Percentiles rank a stretch among this genome's conserved stretches.
phyloP scores from a whole-genome alignment of 495 filamentous ascomycete species.

The Penicillium chermesinum region DNA sequence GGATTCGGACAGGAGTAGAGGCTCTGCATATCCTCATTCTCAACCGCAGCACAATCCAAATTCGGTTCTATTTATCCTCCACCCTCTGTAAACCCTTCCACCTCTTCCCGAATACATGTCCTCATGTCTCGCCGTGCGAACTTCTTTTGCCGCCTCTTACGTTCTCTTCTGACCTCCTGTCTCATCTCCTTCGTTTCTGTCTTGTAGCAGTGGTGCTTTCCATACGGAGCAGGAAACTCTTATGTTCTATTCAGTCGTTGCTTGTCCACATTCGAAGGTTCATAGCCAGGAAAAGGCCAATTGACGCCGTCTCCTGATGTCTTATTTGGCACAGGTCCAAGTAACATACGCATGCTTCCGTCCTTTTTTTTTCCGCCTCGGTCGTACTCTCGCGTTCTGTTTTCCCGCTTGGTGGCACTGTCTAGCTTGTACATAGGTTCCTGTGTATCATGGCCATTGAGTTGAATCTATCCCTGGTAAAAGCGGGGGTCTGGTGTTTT shows the following conservation, averaged over 20 bases:
- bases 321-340: background rate
- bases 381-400: background rate
- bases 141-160: constrained; percentile 1
- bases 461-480: constrained; percentile 3
- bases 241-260: constrained; percentile 8
- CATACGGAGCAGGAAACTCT: constrained; percentile 2
- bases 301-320: too few relatives aligned
- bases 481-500: background rate
- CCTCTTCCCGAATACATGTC: background rate
- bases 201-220: background rate
- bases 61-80: background rate
- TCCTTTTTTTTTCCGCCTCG: background rate
- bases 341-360: background rate
- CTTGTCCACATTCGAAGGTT: constrained; percentile 4
- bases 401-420: constrained; percentile 3
- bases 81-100: constrained; percentile 5
- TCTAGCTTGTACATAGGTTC: constrained; percentile 12
- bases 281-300: too few relatives aligned
- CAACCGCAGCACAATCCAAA: constrained; percentile 9
- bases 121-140: background rate
- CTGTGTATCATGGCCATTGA: constrained; percentile 9
- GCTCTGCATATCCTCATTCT: background rate
- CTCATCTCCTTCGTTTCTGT: constrained; percentile 3
- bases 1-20: constrained; percentile 94
- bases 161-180: constrained; percentile 1